A percentile compares a stretch with the other conserved stretches of the same genome.
Conservation (phyloP, 2,329 filamentous ascomycete species). For the Coniochaeta ligniaria region DNA sequence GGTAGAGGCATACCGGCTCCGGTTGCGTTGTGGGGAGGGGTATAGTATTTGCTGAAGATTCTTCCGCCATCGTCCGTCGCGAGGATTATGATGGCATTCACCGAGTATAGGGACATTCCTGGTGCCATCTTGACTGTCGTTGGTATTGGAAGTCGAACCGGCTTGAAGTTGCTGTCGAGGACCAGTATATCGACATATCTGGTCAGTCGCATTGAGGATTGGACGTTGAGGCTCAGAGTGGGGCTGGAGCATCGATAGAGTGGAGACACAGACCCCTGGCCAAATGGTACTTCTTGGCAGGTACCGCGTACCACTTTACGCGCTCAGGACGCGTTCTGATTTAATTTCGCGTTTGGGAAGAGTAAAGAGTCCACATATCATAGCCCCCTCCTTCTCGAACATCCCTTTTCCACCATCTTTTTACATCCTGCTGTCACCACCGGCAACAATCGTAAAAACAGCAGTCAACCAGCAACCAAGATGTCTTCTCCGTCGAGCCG, state of each 20-base stretch:
- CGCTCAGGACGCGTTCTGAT: conserved; percentile 20
- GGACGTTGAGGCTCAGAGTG: background rate
- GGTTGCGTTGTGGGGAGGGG: conserved; percentile 44
- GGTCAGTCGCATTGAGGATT: background rate
- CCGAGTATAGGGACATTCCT: conserved; percentile 41
- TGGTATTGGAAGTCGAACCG: conserved; percentile 3
- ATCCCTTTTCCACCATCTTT: background rate
- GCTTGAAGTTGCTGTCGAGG: background rate
- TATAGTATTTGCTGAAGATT: conserved; percentile 93
- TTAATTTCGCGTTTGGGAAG: conserved; percentile 3
- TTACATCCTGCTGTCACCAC: background rate
- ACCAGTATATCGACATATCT: background rate
- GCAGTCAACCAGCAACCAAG: background rate
- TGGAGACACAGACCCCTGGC: background rate
- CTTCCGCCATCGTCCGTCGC: conserved; percentile 82
- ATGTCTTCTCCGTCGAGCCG: conserved; percentile 60
- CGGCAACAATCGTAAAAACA: background rate
- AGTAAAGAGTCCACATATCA: background rate
- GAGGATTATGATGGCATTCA: conserved; percentile 43
- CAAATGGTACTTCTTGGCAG: background rate
- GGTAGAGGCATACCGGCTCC: conserved; percentile 14
- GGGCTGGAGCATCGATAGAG: background rate
- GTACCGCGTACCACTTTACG: conserved; percentile 29
- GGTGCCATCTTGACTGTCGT: conserved; percentile 54
- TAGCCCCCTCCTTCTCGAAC: background rate